A percentile compares a stretch with the other conserved stretches of the same genome.
Evolutionary conservation across 257 asterid species (phyloP).

Genomic region (Hygrophila difformis): DNA sequence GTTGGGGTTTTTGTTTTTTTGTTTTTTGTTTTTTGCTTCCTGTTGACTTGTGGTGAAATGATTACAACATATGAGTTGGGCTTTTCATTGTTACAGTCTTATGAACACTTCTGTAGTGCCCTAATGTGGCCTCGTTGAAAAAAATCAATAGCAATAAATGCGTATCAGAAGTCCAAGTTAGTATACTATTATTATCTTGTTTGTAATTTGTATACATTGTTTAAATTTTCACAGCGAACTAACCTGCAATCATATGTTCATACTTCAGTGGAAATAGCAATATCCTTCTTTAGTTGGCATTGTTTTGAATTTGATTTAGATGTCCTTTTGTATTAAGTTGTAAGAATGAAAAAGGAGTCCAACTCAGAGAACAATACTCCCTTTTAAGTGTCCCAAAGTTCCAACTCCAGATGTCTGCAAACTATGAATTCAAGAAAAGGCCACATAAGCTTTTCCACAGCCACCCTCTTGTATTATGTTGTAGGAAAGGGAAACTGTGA

Average conservation of each 20-base stretch:
- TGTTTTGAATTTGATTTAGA: background rate
- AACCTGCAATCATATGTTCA: too few species aligned
- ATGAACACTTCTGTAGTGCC: conserved; percentile 7
- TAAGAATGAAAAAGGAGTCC: background rate
- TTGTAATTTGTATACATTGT: too few species aligned
- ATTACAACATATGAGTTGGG: conserved; percentile 11
- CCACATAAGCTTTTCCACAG: too few species aligned
- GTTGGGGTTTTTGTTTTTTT: too few species aligned
- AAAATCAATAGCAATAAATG: background rate
- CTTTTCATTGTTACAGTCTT: conserved; percentile 5
- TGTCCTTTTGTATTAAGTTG: background rate
- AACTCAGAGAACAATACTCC: too few species aligned
- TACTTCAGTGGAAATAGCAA: conserved; percentile 1
- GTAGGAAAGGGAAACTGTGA: too few species aligned
- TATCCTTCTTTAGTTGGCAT: background rate
- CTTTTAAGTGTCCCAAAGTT: too few species aligned
- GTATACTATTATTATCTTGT: background rate
- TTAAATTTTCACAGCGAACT: too few species aligned
- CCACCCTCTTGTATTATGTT: too few species aligned
- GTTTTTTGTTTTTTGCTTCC: too few species aligned
- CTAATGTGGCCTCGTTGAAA: background rate
- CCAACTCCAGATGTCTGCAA: too few species aligned
- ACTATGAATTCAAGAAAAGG: too few species aligned
- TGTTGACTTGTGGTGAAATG: conserved; percentile 6
- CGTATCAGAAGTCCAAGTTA: background rate